Conservation (phyloP, 257 asterid genomes). For the Haberlea rhodopensis region DNA sequence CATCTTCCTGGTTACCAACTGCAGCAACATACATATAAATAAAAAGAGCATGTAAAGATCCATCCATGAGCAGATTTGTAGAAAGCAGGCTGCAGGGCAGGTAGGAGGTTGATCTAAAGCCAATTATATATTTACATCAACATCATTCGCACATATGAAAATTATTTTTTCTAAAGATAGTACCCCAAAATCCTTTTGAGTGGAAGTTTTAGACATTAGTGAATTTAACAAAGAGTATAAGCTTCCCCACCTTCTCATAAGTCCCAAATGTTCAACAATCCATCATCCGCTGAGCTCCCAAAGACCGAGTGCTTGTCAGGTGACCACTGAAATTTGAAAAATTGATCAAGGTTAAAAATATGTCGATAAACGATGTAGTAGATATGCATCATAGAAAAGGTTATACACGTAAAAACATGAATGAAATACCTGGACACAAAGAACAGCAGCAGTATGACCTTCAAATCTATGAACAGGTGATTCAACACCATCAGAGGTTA, state of each 20-base stretch:
- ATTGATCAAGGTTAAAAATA: slow-evolving; percentile 17
- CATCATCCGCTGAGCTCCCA: slow-evolving; percentile 98
- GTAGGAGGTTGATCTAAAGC: slow-evolving; percentile 1
- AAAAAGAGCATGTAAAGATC: background rate
- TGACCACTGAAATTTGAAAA: slow-evolving; percentile 67
- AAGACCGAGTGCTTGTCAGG: slow-evolving; percentile 85
- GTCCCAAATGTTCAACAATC: slow-evolving; percentile 90
- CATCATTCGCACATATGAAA: background rate
- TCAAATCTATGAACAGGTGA: slow-evolving; percentile 71
- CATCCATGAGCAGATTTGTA: slow-evolving; percentile 7
- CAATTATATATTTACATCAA: slow-evolving; percentile 14
- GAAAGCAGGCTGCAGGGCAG: slow-evolving; percentile 10
- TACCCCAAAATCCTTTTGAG: background rate
- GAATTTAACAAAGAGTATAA: slow-evolving; percentile 9
- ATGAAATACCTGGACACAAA: slow-evolving; percentile 83
- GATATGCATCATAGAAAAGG: slow-evolving; percentile 10
- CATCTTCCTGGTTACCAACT: slow-evolving; percentile 66
- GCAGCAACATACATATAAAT: slow-evolving; percentile 27
- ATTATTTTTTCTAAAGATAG: background rate
- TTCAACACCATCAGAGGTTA: slow-evolving; percentile 69
- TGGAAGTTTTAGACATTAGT: background rate
- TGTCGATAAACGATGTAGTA: background rate
- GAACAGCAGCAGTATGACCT: slow-evolving; percentile 90
- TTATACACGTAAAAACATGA: slow-evolving; percentile 15
- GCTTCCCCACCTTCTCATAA: slow-evolving; percentile 64